Evolutionary conservation across 108 stramenopile species (phyloP).

Genomic region (Conticribra weissflogii): DNA sequence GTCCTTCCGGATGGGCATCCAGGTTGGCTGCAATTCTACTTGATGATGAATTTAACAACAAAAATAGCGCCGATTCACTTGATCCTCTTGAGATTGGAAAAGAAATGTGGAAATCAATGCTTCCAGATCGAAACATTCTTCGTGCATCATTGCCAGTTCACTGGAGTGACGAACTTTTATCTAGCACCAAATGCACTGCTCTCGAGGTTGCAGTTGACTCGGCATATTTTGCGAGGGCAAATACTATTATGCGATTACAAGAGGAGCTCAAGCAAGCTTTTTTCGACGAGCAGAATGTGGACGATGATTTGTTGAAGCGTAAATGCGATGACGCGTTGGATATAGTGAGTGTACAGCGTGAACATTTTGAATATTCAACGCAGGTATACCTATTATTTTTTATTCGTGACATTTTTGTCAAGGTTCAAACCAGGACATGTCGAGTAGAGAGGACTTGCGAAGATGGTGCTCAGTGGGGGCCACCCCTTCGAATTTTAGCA

Average conservation of each 20-base stretch:
- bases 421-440: conserved; percentile 75
- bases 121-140: conserved; percentile 58
- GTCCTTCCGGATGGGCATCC: conserved; percentile 62
- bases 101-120: conserved; percentile 52
- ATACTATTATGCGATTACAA: conserved; percentile 48
- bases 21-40: conserved; percentile 67
- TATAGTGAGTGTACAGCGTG: conserved; percentile 13
- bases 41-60: conserved; percentile 41
- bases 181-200: conserved; percentile 51
- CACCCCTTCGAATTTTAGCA: conserved; percentile 62
- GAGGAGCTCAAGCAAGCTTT: conserved; percentile 27
- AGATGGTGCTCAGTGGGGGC: conserved; percentile 42
- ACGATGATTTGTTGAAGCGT: conserved; percentile 14
- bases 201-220: conserved; percentile 74
- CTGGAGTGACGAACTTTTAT: conserved; percentile 63
- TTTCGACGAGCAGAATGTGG: conserved; percentile 3
- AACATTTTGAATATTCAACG: background rate
- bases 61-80: background rate
- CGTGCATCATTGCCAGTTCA: conserved; percentile 71
- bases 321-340: conserved; percentile 48
- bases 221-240: conserved; percentile 71
- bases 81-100: conserved; percentile 9
- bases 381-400: too few relatives aligned
- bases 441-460: conserved; percentile 42
- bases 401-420: too few relatives aligned